A percentile compares a stretch with the other conserved stretches of the same genome.
phyloP scores from a whole-genome alignment of 495 filamentous ascomycete genomes.

The Usnea hakonensis region DNA sequence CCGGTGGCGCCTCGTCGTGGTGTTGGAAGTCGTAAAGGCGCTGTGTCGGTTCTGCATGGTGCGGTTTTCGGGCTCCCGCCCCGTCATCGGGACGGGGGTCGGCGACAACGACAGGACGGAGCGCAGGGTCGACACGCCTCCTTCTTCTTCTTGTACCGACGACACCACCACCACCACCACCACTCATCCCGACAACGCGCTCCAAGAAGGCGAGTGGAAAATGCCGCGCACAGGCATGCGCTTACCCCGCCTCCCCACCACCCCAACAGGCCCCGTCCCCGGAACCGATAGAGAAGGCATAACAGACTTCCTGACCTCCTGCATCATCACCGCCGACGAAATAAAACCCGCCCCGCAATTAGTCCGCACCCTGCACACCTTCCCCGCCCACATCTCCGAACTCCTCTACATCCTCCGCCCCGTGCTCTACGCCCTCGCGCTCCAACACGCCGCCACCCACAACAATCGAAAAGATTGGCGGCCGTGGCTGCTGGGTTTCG shows the following conservation, averaged over 20 bases:
- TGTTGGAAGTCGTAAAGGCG: slow-evolving; percentile 82
- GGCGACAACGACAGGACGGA: slow-evolving; percentile 14
- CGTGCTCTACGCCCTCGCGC: slow-evolving; percentile 76
- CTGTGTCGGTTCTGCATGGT: slow-evolving; percentile 75
- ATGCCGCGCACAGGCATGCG: slow-evolving; percentile 90
- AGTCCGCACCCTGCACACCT: slow-evolving; percentile 55
- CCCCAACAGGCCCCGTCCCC: slow-evolving; percentile 19
- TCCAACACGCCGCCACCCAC: slow-evolving; percentile 58
- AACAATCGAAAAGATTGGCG: slow-evolving; percentile 68
- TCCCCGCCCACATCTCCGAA: slow-evolving; percentile 74
- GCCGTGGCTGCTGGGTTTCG: slow-evolving; percentile 84
- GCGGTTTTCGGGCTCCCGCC: slow-evolving; percentile 54
- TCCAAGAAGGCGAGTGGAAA: slow-evolving; percentile 62
- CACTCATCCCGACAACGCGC: background rate
- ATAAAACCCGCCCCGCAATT: slow-evolving; percentile 83
- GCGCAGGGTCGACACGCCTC: slow-evolving; percentile 21
- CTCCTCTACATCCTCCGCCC: slow-evolving; percentile 85
- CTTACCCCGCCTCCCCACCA: slow-evolving; percentile 71
- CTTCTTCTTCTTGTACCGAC: slow-evolving; percentile 41
- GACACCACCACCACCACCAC: slow-evolving; percentile 31
- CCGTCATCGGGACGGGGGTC: slow-evolving; percentile 16
- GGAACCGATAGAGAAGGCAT: slow-evolving; percentile 49
- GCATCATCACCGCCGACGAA: slow-evolving; percentile 90
- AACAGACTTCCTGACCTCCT: slow-evolving; percentile 76
- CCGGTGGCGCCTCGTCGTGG: slow-evolving; percentile 82